Conservation (phyloP, 148 eudicot genomes). For the Camellia japonica region DNA sequence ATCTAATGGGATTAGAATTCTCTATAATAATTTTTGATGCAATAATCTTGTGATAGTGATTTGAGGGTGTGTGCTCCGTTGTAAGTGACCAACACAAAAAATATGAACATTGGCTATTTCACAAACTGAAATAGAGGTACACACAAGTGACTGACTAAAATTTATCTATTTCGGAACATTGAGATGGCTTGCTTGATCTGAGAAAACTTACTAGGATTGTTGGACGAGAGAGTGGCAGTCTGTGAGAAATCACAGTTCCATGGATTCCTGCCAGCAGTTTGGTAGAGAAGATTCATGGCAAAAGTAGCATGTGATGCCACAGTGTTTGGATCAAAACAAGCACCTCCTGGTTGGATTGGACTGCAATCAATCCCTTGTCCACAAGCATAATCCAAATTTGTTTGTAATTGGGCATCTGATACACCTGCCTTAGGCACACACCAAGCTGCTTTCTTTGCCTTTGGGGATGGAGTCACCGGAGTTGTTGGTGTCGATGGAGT, state of each 20-base stretch:
- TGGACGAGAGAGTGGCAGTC: conserved; percentile 11
- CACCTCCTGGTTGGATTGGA: conserved; percentile 20
- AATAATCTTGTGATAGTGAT: too few relatives aligned
- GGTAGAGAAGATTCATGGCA: conserved; percentile 26
- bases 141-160: background rate
- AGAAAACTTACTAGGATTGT: conserved; percentile 20
- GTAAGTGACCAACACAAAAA: too few relatives aligned
- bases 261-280: conserved; percentile 17
- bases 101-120: too few relatives aligned
- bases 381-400: conserved; percentile 21
- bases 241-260: conserved; percentile 23
- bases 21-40: too few relatives aligned
- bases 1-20: too few relatives aligned
- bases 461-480: conserved; percentile 22
- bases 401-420: conserved; percentile 18
- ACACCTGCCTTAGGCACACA: conserved; percentile 23
- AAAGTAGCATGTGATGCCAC: conserved; percentile 17
- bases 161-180: background rate
- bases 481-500: conserved; percentile 23
- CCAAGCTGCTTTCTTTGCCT: conserved; percentile 13
- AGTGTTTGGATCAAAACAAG: conserved; percentile 23
- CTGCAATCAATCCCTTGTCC: conserved; percentile 24
- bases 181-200: background rate
- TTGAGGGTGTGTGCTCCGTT: too few relatives aligned
- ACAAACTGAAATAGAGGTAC: background rate